These are phyloP conservation scores for Leptodermis oblonga DNA, from an alignment of 257 asterid genomes.

Conservation along the genomic window DNA sequence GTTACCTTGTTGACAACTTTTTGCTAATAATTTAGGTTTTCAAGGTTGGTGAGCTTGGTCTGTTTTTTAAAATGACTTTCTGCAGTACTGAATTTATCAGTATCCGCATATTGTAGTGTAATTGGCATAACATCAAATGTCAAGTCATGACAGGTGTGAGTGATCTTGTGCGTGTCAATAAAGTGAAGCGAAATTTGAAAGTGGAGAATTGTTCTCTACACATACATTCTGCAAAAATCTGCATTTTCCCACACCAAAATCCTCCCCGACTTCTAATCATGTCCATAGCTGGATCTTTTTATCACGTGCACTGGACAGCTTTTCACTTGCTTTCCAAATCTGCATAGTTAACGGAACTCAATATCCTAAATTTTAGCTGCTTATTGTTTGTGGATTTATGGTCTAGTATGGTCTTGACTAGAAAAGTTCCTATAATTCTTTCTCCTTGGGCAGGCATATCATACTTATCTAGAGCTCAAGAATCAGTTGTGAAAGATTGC, in stretches of 20 bases:
- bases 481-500: slow-evolving; percentile 49
- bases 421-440: slow-evolving; percentile 1
- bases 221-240: background rate
- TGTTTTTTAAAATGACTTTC: background rate
- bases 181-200: background rate
- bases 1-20: background rate
- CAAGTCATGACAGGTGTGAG: background rate
- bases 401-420: background rate
- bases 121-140: background rate
- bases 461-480: slow-evolving; percentile 85
- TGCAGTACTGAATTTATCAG: background rate
- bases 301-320: background rate
- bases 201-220: background rate
- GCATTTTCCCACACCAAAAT: background rate
- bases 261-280: background rate
- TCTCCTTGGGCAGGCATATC: slow-evolving; percentile 65
- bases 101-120: background rate
- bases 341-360: background rate
- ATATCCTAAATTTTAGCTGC: background rate
- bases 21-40: background rate
- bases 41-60: background rate
- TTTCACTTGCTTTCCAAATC: background rate
- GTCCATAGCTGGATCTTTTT: background rate
- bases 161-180: background rate
- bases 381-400: background rate